Conservation (phyloP, 2,329 filamentous ascomycete genomes). For the Amphichorda felina region DNA sequence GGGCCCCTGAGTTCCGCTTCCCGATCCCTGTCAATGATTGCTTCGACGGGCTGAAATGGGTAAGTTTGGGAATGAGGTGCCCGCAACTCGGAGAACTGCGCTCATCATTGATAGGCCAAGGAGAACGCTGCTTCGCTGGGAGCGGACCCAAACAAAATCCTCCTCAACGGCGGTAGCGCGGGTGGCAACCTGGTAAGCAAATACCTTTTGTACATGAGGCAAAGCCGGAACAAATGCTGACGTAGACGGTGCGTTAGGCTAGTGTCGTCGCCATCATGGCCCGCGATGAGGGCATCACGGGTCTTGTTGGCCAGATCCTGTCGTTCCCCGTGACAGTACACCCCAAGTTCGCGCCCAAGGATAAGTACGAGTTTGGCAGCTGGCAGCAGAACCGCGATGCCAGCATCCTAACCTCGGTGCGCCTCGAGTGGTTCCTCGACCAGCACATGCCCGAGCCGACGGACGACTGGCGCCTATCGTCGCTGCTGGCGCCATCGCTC, state of each 20-base stretch:
- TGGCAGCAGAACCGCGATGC: constrained; percentile 19
- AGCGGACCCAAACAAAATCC: constrained; percentile 19
- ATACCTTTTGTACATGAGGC: neutral
- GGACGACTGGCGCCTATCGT: constrained; percentile 16
- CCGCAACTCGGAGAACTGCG: neutral
- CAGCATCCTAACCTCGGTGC: constrained; percentile 13
- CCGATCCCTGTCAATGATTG: constrained; percentile 21
- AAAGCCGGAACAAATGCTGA: neutral
- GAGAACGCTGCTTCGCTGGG: constrained; percentile 15
- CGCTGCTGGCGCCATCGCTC: constrained; percentile 18
- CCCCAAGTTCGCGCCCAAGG: constrained; percentile 18
- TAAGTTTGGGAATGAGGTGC: constrained; percentile 7
- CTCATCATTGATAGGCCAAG: constrained; percentile 11
- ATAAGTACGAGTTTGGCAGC: constrained; percentile 22
- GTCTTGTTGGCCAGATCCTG: constrained; percentile 19
- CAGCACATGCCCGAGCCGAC: constrained; percentile 16
- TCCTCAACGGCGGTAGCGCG: constrained; percentile 21
- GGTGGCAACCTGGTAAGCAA: constrained; percentile 19
- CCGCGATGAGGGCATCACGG: constrained; percentile 16
- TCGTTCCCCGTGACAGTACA: constrained; percentile 22
- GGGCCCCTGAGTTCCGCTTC: constrained; percentile 23
- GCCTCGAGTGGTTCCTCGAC: constrained; percentile 22
- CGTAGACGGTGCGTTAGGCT: constrained; percentile 8
- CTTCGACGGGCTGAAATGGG: constrained; percentile 24
- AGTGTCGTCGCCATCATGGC: constrained; percentile 16